Percentiles rank a stretch among this genome's conserved stretches.
Evolutionary conservation across 108 stramenopile species (phyloP).

Genomic region (Aurantiochytrium sp.): DNA sequence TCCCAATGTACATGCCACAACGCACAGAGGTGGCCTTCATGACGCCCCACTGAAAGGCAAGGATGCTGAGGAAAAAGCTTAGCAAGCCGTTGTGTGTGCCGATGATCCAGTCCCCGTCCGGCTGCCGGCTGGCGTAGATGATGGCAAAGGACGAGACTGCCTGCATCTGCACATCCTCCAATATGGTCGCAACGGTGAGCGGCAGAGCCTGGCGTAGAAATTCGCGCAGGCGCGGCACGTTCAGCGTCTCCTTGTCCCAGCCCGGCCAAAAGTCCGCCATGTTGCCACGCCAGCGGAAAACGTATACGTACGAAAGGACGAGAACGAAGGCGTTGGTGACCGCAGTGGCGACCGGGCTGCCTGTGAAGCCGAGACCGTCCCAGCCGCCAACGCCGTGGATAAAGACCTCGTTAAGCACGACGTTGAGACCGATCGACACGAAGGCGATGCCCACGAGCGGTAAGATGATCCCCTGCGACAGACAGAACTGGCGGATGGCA

Average conservation of each 20-base stretch:
- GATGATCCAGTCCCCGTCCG: background rate
- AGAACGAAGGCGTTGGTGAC: background rate
- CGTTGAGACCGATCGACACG: background rate
- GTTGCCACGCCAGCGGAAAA: background rate
- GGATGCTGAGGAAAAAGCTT: background rate
- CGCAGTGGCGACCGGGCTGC: background rate
- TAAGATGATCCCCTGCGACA: background rate
- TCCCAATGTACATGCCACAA: background rate
- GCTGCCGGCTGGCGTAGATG: background rate
- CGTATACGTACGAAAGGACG: background rate
- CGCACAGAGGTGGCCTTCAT: conserved; percentile 22
- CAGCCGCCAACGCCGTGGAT: background rate
- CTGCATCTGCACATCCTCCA: conserved; percentile 13
- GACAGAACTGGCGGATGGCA: background rate
- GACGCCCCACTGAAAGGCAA: conserved; percentile 26
- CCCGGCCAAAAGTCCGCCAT: conserved; percentile 1
- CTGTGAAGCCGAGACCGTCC: background rate
- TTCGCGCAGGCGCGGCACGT: background rate
- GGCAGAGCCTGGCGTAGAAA: background rate
- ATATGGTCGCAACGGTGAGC: background rate
- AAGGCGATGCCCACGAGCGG: background rate
- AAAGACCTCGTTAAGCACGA: background rate
- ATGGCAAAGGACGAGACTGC: conserved; percentile 3
- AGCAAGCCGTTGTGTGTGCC: conserved; percentile 20
- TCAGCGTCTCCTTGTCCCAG: background rate